These are phyloP conservation scores for Yarrowia osloensis DNA, from an alignment of 805 yeast genomes.

Conservation along the genomic window DNA sequence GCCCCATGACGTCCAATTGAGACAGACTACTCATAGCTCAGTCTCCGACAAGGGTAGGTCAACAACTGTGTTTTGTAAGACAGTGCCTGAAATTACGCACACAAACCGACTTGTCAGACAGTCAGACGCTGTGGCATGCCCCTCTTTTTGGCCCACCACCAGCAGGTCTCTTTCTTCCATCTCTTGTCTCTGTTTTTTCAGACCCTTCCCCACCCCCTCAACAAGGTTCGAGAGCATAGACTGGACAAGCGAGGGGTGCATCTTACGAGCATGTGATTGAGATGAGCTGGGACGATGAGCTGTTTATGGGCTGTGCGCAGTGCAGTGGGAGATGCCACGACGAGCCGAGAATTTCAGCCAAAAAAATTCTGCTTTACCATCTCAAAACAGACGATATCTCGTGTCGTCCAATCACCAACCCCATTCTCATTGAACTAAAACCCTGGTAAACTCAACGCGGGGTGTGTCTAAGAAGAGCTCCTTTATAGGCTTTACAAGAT, in stretches of 20 bases:
- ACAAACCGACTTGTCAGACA: no score
- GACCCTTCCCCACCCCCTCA: not conserved
- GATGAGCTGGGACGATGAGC: not conserved
- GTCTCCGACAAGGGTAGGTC: no score
- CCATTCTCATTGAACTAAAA: no score
- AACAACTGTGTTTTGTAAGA: no score
- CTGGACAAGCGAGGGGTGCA: constrained; percentile 21
- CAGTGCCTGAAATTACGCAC: no score
- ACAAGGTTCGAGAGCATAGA: constrained; percentile 10
- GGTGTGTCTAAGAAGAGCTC: not conserved
- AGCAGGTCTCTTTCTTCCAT: not conserved
- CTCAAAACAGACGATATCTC: no score
- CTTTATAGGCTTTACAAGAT: not conserved
- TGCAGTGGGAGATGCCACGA: no score
- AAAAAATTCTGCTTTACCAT: no score
- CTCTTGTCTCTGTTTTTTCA: not conserved
- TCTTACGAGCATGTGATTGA: constrained; percentile 13
- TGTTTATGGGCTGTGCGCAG: not conserved
- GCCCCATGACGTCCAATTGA: no score
- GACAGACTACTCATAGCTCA: no score
- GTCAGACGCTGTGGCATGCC: not conserved
- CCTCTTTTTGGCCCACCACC: not conserved
- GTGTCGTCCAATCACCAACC: no score
- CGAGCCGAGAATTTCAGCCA: no score
- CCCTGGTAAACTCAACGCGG: constrained; percentile 24